These are phyloP conservation scores for Crithidia bombi DNA, from an alignment of 208 protist genomes.

Conservation along the genomic window DNA sequence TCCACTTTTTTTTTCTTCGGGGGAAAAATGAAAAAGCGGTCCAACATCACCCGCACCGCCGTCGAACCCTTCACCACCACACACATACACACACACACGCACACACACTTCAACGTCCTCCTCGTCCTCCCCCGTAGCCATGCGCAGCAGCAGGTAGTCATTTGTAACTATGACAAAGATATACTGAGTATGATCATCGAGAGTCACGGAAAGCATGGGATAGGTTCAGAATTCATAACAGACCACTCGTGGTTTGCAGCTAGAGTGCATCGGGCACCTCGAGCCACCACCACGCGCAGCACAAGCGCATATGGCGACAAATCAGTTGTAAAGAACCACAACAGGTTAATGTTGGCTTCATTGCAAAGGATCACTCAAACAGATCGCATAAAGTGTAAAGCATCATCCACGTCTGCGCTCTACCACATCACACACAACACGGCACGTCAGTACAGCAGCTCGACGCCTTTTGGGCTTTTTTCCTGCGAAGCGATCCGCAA, in stretches of 20 bases:
- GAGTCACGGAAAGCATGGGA: slow-evolving; percentile 33
- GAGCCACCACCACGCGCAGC: neutral
- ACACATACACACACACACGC: neutral
- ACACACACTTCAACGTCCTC: too few species aligned
- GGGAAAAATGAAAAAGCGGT: too few species aligned
- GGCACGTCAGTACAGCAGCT: neutral
- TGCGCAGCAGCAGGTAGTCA: neutral
- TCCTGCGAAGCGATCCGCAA: slow-evolving; percentile 67
- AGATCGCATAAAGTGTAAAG: slow-evolving; percentile 30
- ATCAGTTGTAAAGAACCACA: slow-evolving; percentile 25
- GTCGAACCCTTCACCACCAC: too few species aligned
- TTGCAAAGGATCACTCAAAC: slow-evolving; percentile 33
- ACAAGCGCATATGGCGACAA: neutral
- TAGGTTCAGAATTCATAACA: slow-evolving; percentile 29
- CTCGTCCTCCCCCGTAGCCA: too few species aligned
- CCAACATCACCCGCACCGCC: too few species aligned
- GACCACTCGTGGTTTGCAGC: neutral
- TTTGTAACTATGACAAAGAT: slow-evolving; percentile 32
- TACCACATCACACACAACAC: neutral
- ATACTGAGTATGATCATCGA: slow-evolving; percentile 27
- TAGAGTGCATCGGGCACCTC: too few species aligned
- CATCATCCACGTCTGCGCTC: slow-evolving; percentile 1
- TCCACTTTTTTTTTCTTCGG: too few species aligned
- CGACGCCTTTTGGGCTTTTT: slow-evolving; percentile 52
- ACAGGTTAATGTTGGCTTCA: slow-evolving; percentile 22